Base-by-base conservation (phyloP, 768 basidiomycete genomes). In the Agaricus blazei region DNA sequence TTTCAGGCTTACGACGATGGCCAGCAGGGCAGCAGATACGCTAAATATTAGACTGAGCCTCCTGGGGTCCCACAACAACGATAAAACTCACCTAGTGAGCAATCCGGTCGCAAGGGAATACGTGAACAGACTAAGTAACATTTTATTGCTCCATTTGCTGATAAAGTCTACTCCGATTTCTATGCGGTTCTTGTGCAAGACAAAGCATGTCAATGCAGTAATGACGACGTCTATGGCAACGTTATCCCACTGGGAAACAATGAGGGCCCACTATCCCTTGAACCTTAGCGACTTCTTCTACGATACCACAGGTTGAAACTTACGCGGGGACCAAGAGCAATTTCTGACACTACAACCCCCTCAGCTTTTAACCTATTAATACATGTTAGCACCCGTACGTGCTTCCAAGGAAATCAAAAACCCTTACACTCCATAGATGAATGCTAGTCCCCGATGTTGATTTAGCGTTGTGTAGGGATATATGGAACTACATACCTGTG, bases 41-140 rank as follows among this genome's bases (percentile, higher is more conserved):
- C 19, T 19, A 19, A 19, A 19, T 19, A 19, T 19, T 19, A 19
- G 19, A 19, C 19, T 19, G 19, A 19, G 19, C 19, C 19, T 19
- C 19, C 19, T 1, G 19, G 1, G 19, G 19, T 19, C 19, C 19
- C 19, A 19, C 19, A 19, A 19, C 19, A 19, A 19, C 19, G 19
- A 19, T 19, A 19, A 19, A 7, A 41, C 51, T 31, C 53, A 68
- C 69, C 67, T 68, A 42, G 68, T 71, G 42, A 68, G 48, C 12
- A 71, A 59, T 1, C 70, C 70, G 12, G 70, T 68, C 4, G 65
- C 68, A 38, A 71, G 62, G 42, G 67, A 67, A 54, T 69, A 71
- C 42, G 64, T 64, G 26, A 68, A 67, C 36, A 71, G 56, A 26
- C 54, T 66, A 15, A 64, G 61, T 4, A 71, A 50, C 9, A 71